phyloP scores from a whole-genome alignment of 352 stramenopile genomes.

The Elongisporangium prolatum region DNA sequence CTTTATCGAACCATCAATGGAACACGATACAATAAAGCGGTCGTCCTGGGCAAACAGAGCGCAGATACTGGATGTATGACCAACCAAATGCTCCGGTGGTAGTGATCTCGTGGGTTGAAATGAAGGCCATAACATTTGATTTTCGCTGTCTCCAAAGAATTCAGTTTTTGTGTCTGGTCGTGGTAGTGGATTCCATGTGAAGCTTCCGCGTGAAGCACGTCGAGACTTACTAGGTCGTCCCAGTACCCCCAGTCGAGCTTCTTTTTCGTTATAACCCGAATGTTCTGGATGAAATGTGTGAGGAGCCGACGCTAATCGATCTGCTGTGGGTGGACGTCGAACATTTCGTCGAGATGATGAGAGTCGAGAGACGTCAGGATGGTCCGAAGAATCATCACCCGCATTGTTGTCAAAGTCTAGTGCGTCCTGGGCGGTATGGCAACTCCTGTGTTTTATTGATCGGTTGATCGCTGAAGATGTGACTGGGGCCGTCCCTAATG shows the following conservation, averaged over 20 bases:
- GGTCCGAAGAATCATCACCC: not conserved
- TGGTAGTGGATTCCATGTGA: not conserved
- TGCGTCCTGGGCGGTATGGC: not conserved
- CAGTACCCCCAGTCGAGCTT: not conserved
- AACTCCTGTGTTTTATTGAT: not conserved
- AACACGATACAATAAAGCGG: constrained; percentile 58
- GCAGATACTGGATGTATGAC: constrained; percentile 58
- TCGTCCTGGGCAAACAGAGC: constrained; percentile 45
- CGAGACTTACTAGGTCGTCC: not conserved
- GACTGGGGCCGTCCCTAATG: not conserved
- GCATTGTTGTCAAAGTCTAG: not conserved
- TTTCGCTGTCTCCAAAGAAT: not conserved
- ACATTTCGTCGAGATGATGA: not conserved
- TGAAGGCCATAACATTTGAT: not conserved
- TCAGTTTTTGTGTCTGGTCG: not conserved
- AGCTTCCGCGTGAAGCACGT: not conserved
- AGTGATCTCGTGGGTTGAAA: constrained; percentile 1
- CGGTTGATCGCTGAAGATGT: no score
- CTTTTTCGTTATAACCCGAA: not conserved
- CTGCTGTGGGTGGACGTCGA: not conserved
- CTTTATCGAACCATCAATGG: constrained; percentile 65
- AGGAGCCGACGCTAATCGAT: not conserved
- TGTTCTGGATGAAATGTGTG: not conserved
- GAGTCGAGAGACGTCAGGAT: not conserved
- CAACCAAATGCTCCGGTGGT: constrained; percentile 40